Evolutionary conservation across 176 grass and related monocot genomes (phyloP), one percentile per base, ranked within the genome.

Genomic region (Tuctoria greenei): DNA sequence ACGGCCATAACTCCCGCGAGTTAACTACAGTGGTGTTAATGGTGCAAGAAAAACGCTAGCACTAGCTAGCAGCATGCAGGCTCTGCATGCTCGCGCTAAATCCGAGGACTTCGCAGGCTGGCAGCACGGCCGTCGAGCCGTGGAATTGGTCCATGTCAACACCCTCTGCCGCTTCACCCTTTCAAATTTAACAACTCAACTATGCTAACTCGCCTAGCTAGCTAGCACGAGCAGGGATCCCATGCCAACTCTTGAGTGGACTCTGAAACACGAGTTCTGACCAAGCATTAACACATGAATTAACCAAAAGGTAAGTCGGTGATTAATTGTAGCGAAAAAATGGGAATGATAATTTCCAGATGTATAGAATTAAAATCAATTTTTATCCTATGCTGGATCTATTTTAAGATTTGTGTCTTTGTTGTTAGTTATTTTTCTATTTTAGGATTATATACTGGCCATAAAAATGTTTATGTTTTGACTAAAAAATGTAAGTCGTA

Each of bases 1-100:
- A 28, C 38, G 11, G 49, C 67, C 50, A 73, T 79, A 40, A 73
- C 20, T 67, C 65, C 20, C 23, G 10, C 20, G 18, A 38, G 64
- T 50, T 52, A 34, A 55, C 27, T 20, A 36, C 38, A 58, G 50
- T 65, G 10, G 1, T 37, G 7, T 17, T 17, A 15, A 57, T 27
- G 1, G 21, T 37, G 10, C 38, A 11, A 59, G 41, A n/a, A 40
- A 74, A 60, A 60, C 27, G 10, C 58, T 26, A 24, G 31, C 69
- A 54, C 5, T 24, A 9, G 45, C 9, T 51, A 27, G 68, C 46
- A 0, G 5, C 9, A 18, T 10, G 20, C 74, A 64, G 44, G 61
- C 44, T 65, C 61, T 77, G 74, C 1, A 20, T 35, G 26, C 69
- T 23, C 11, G 64, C 45, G 45, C 52, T 86, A 46, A 86, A 69